These are phyloP conservation scores for Circinella umbellata DNA, from an alignment of 371 early-diverging fungal genomes.

Conservation along the genomic window DNA sequence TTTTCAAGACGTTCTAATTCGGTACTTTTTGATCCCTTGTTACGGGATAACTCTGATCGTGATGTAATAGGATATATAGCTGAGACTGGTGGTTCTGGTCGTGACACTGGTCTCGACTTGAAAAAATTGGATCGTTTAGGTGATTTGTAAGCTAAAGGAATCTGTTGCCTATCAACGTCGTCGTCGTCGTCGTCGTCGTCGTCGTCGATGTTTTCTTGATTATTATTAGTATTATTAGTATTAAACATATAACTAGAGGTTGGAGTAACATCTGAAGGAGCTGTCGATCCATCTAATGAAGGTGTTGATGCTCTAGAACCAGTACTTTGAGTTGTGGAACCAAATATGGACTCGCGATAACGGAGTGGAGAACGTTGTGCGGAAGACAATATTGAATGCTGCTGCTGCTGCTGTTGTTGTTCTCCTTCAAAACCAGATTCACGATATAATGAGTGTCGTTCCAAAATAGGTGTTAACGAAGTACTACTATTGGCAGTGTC, in stretches of 20 bases:
- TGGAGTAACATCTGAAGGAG: background rate
- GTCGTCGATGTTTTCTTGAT: no score
- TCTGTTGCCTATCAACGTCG: background rate
- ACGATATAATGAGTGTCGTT: conserved; percentile 16
- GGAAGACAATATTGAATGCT: background rate
- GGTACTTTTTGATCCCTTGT: background rate
- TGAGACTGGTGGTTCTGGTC: background rate
- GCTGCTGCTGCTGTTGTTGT: background rate
- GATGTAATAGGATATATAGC: background rate
- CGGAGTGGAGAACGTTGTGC: conserved; percentile 5
- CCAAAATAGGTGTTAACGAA: conserved; percentile 18
- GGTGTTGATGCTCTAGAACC: conserved; percentile 1
- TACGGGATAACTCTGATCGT: background rate
- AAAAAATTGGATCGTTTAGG: background rate
- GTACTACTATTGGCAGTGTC: conserved; percentile 6
- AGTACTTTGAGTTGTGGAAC: conserved; percentile 5
- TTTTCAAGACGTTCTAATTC: conserved; percentile 9
- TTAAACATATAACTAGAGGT: background rate
- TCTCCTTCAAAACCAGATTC: background rate
- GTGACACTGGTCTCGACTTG: background rate
- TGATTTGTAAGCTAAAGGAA: background rate
- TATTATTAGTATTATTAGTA: no score
- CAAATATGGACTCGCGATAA: conserved; percentile 14
- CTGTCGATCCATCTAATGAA: background rate
- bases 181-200: no score